Conservation (phyloP, 305 asterid genomes). For the Fraxinus albicans region DNA sequence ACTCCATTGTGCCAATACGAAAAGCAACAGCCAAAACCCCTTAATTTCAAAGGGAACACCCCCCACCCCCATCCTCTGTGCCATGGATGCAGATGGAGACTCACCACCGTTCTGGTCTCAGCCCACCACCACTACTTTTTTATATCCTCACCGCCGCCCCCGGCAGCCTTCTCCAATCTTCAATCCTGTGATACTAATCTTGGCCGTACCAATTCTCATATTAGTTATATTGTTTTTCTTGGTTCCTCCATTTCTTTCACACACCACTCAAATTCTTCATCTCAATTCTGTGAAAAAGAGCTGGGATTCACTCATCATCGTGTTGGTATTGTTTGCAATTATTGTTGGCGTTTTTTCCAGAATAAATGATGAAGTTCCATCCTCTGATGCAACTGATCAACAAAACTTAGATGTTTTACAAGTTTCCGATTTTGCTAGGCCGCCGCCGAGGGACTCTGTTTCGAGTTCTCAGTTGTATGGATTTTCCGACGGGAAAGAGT, state of each 20-base stretch:
- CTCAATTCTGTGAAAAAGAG: constrained; percentile 67
- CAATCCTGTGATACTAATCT: constrained; percentile 53
- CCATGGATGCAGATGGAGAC: neutral
- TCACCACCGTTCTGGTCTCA: neutral
- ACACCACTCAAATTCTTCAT: constrained; percentile 46
- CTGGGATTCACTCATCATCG: constrained; percentile 67
- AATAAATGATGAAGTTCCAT: constrained; percentile 52
- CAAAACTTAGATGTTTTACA: constrained; percentile 3
- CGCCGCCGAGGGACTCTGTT: constrained; percentile 24
- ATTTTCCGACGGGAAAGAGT: constrained; percentile 35
- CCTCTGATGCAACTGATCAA: constrained; percentile 19
- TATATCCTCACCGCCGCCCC: neutral
- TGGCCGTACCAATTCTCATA: constrained; percentile 44
- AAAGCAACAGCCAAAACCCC: neutral
- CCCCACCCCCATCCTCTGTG: neutral
- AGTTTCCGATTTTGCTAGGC: constrained; percentile 23
- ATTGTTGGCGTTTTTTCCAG: constrained; percentile 76
- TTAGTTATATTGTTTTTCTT: constrained; percentile 47
- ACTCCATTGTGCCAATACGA: neutral
- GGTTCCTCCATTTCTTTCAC: constrained; percentile 57
- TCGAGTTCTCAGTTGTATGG: constrained; percentile 43
- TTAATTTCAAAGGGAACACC: neutral
- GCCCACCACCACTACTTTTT: neutral
- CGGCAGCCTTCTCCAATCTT: neutral
- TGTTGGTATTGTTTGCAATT: constrained; percentile 66